A percentile compares a stretch with the other conserved stretches of the same genome.
These are phyloP conservation scores for Cutaneotrichosporon cutaneum DNA, from an alignment of 1,284 basidiomycete genomes.

Conservation along the genomic window DNA sequence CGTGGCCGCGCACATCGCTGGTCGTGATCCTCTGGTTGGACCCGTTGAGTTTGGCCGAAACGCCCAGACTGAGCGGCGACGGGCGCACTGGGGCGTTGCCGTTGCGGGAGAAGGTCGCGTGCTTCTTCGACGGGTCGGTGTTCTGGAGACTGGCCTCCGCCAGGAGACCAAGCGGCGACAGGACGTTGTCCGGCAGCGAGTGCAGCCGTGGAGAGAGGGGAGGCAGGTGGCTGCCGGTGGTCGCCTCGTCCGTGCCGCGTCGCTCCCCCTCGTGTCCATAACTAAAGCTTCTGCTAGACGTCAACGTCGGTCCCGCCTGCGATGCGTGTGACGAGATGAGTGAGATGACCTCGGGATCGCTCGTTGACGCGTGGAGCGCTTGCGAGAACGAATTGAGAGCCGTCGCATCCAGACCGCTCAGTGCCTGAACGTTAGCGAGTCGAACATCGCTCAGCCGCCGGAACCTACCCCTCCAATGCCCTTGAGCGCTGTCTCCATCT, in stretches of 20 bases:
- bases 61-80: constrained; percentile 35
- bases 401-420: constrained; percentile 68
- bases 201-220: constrained; percentile 72
- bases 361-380: constrained; percentile 37
- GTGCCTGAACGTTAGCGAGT: constrained; percentile 39
- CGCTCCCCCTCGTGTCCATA: constrained; percentile 15
- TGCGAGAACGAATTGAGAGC: constrained; percentile 56
- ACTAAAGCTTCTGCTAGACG: constrained; percentile 26
- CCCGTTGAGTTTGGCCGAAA: constrained; percentile 22
- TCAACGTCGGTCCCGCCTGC: constrained; percentile 38
- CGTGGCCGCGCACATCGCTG: constrained; percentile 38
- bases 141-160: constrained; percentile 90
- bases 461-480: constrained; percentile 42
- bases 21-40: constrained; percentile 33
- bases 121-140: constrained; percentile 54
- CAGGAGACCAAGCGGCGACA: constrained; percentile 85
- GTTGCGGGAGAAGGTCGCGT: constrained; percentile 17
- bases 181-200: constrained; percentile 81
- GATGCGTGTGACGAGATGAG: constrained; percentile 70
- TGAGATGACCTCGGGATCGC: constrained; percentile 67
- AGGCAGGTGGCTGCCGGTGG: constrained; percentile 34
- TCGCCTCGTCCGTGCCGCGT: constrained; percentile 15
- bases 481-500: constrained; percentile 89
- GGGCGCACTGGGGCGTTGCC: constrained; percentile 33
- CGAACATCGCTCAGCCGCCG: not conserved